Base-by-base conservation (phyloP, 164 flowering plant genomes). In the Euptelea pleiosperma region DNA sequence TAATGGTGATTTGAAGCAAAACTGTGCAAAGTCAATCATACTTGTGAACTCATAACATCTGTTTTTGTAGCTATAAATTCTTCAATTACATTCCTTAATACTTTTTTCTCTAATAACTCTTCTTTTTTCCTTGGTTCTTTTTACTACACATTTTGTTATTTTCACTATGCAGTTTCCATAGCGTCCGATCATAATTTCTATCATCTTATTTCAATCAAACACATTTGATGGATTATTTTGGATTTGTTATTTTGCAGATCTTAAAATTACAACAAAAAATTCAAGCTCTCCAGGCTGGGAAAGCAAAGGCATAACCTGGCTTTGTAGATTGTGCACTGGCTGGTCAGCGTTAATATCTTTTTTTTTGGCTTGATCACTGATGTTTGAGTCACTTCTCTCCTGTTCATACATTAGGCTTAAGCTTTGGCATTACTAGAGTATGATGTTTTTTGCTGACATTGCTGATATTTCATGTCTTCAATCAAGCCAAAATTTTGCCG, bases 271-370 rank as follows among this genome's bases (percentile, higher is more conserved):
- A 84, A 62, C 86, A 82, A 52, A 84, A 64, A 71, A 62, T 80
- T 45, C 90, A 84, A 62, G 68, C 80, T 16, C 76, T 77, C n/a
- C 89, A 84, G 75, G 76, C 86, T 53, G 90, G 85, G 52, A 84
- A 84, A 63, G 79, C 80, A 16, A 76, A 82, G 70, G 79, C 80
- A n/a, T 81, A 76, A 57, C 8, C 24, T 49, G 22, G 33, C 12
- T 34, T 22, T 24, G 22, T 50, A 10, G 34, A 15, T n/a, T 49
- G 52, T 49, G 30, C 8, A 19, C 29, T 35, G 25, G 42, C 29
- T 35, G 25, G 42, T 36, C 42, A 21, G 56, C 24, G 34, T 8
- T 47, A 26, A 26, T 26, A 12, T 25, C 33, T 26, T 47, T 26
- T 10, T 26, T 25, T 9, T 24, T 47, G n/a, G n/a, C n/a, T n/a